Evolutionary conservation across 73 alveolate genomes (phyloP).

Genomic region (Tetrahymena elliotti): DNA sequence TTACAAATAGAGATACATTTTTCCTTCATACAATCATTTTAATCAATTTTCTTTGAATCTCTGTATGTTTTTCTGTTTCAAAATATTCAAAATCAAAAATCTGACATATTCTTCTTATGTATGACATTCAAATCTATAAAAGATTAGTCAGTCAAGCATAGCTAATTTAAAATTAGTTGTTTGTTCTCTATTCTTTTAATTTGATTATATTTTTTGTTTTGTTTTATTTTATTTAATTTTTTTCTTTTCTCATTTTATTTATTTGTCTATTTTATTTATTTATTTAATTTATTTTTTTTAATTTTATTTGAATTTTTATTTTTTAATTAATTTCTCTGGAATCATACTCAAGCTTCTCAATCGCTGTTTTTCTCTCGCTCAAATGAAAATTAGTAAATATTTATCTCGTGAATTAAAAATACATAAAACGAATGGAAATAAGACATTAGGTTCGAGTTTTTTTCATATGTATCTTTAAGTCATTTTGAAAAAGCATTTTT

Average conservation of each 20-base stretch:
- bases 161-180: too few species aligned
- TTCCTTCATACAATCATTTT: too few species aligned
- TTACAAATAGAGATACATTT: too few species aligned
- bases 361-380: constrained; percentile 1
- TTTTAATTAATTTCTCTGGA: not conserved
- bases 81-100: too few species aligned
- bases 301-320: not conserved
- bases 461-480: not conserved
- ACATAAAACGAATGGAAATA: not conserved
- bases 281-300: not conserved
- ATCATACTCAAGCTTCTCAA: not conserved
- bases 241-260: not conserved
- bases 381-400: not conserved
- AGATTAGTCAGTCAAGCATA: too few species aligned
- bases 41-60: too few species aligned
- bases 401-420: not conserved
- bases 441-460: not conserved
- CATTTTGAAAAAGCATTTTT: not conserved
- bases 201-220: not conserved
- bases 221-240: not conserved
- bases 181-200: not conserved
- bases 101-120: too few species aligned
- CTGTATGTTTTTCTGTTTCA: too few species aligned
- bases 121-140: too few species aligned
- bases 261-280: not conserved